A percentile compares a stretch with the other conserved stretches of the same genome.
Conservation (phyloP, 148 eudicot species). For the Dianthus caryophyllus region DNA sequence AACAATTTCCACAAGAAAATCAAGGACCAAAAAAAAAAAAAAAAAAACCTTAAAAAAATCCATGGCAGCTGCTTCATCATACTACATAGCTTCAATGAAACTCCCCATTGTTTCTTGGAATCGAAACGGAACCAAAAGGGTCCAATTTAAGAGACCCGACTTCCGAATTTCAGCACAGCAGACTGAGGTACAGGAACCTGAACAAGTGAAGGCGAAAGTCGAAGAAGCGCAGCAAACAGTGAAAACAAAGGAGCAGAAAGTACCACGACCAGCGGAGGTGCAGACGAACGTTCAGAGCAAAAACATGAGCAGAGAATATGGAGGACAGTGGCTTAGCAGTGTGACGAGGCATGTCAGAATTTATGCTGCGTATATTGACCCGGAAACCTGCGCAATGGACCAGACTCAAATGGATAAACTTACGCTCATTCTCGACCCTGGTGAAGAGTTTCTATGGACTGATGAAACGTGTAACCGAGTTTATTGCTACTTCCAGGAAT, state of each 20-base stretch:
- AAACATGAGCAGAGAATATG: constrained; percentile 66
- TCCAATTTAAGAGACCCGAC: constrained; percentile 16
- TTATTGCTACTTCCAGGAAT: constrained; percentile 71
- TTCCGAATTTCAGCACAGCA: constrained; percentile 54
- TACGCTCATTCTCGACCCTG: constrained; percentile 76
- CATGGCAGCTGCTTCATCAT: constrained; percentile 54
- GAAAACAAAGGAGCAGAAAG: constrained; percentile 21
- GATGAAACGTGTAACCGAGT: constrained; percentile 64
- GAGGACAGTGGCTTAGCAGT: constrained; percentile 96
- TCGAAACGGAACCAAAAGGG: constrained; percentile 22
- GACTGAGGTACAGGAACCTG: constrained; percentile 34
- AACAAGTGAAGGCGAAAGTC: constrained; percentile 18
- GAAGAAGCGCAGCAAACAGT: constrained; percentile 4
- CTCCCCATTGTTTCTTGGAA: constrained; percentile 38
- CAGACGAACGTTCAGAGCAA: constrained; percentile 66
- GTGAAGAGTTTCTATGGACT: constrained; percentile 80
- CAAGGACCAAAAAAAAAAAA: constrained; percentile 5
- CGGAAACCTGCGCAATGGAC: constrained; percentile 67
- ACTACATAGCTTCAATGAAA: constrained; percentile 47
- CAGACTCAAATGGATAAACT: constrained; percentile 90
- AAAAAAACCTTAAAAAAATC: no score
- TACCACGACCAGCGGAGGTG: constrained; percentile 57
- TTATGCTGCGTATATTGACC: constrained; percentile 84
- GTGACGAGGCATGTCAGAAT: constrained; percentile 82
- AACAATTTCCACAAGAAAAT: constrained; percentile 12